Conservation (phyloP, 2,329 filamentous ascomycete species). For the Monosporascus sp. region DNA sequence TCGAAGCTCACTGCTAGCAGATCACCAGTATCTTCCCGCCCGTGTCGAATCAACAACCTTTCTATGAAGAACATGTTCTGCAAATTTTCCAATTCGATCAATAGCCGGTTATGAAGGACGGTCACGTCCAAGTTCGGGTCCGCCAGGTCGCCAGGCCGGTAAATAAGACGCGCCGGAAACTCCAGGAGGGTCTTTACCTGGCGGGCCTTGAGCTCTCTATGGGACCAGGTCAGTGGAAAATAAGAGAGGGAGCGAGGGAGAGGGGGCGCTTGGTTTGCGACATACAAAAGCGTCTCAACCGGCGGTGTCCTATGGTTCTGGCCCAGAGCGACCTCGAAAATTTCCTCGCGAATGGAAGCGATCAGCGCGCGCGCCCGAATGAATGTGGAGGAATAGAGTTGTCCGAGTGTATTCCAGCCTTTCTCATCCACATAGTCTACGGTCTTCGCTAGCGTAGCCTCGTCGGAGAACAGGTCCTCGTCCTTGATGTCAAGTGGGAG, state of each 20-base stretch:
- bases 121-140: conserved; percentile 23
- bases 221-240: background rate
- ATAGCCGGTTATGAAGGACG: conserved; percentile 37
- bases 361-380: conserved; percentile 30
- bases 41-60: conserved; percentile 45
- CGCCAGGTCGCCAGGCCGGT: conserved; percentile 33
- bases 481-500: conserved; percentile 35
- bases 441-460: conserved; percentile 19
- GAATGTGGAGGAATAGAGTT: conserved; percentile 27
- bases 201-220: conserved; percentile 31
- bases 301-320: conserved; percentile 32
- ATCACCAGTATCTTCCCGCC: conserved; percentile 31
- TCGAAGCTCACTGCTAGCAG: conserved; percentile 41
- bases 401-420: conserved; percentile 33
- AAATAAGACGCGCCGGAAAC: conserved; percentile 34
- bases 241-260: background rate
- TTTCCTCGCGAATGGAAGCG: conserved; percentile 49
- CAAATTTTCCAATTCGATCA: conserved; percentile 45
- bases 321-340: conserved; percentile 52
- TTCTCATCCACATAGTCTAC: conserved; percentile 25
- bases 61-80: conserved; percentile 57
- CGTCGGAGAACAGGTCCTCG: conserved; percentile 28
- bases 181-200: conserved; percentile 27
- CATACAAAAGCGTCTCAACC: conserved; percentile 28
- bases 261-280: background rate